Base-by-base conservation (phyloP, 768 basidiomycete genomes). In the Ramaria sp. region DNA sequence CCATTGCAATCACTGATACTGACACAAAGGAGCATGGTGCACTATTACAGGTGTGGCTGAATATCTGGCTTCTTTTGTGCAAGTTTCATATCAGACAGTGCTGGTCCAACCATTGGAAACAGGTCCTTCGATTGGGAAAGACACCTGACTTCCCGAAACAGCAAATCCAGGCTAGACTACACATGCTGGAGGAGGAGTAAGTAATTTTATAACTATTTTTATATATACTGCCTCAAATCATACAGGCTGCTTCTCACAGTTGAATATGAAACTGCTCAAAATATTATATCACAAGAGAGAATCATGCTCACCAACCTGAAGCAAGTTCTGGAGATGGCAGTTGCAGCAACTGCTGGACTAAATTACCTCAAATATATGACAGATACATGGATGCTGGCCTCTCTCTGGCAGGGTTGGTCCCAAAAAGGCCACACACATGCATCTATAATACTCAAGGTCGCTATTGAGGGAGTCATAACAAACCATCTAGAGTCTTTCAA, bases 401-500 rank as follows among this genome's bases (percentile, higher is more conserved):
- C 27, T 63, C 49, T 60, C 34, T 72, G 68, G 69, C 19, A 49
- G 3, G 62, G 64, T 12, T 72, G 70, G 71, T 70, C 69, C 10
- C 33, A 41, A 4, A 60, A 63, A 30, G 69, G 70, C 55, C 63
- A 5, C 48, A 38, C 58, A 19, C 51, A 65, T 49, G 70, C 69
- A 2, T 62, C 70, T 6, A 5, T 43, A n/a, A 34, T 37, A 10
- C 63, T 72, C 22, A 55, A 58, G 19, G 47, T 66, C 11, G 60
- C 66, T 2, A 22, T 69, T 6, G 46, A 59, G 6, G 31, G 46
- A 3, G 54, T 73, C 20, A 53, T 65, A 1, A 72, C 64, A 17
- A 73, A 73, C 58, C 66, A 64, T 45, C 66, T 73, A 2, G 71
- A 73, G 59, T 67, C 66, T 0, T 70, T 69, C 59, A 72, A 73